A percentile compares a stretch with the other conserved stretches of the same genome.
phyloP scores from a whole-genome alignment of 768 basidiomycete species.

The Auriculariales sp. region DNA sequence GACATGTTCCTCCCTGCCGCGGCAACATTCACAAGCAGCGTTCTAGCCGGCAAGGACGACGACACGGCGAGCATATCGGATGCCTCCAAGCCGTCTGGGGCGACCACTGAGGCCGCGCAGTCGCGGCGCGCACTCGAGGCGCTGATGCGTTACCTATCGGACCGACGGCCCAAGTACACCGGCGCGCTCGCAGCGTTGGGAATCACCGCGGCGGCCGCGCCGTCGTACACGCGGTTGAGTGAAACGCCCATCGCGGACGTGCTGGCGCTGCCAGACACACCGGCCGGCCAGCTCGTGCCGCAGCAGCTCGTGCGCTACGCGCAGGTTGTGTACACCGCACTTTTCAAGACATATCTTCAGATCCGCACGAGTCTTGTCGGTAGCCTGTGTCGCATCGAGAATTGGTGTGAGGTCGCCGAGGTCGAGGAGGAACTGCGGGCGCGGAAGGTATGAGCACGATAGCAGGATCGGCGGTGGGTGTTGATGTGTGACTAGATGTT shows the following conservation, averaged over 20 bases:
- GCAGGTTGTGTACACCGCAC: slow-evolving; percentile 87
- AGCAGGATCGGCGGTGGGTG: too few relatives aligned
- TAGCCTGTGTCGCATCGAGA: slow-evolving; percentile 75
- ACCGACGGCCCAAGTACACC: slow-evolving; percentile 74
- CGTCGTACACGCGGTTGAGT: slow-evolving; percentile 54
- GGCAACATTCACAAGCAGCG: slow-evolving; percentile 8
- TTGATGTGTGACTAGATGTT: slow-evolving; percentile 51
- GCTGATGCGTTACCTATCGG: slow-evolving; percentile 74
- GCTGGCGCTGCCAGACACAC: slow-evolving; percentile 60
- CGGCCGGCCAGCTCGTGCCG: slow-evolving; percentile 56
- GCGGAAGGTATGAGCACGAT: slow-evolving; percentile 61
- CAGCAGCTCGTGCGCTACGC: slow-evolving; percentile 80
- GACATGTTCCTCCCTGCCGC: slow-evolving; percentile 32
- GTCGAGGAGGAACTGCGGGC: slow-evolving; percentile 77
- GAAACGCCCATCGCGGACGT: slow-evolving; percentile 62
- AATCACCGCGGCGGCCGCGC: slow-evolving; percentile 55
- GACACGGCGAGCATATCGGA: slow-evolving; percentile 37
- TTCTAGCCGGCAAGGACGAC: slow-evolving; percentile 35
- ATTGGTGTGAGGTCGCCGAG: slow-evolving; percentile 95
- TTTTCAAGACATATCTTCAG: slow-evolving; percentile 85
- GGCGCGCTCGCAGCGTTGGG: slow-evolving; percentile 58
- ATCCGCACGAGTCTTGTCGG: slow-evolving; percentile 71
- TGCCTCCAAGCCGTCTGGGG: not conserved
- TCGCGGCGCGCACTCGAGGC: slow-evolving; percentile 59
- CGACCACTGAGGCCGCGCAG: not conserved